Evolutionary conservation across 78 protist genomes (phyloP).

Genomic region (Cyanophora paradoxa): DNA sequence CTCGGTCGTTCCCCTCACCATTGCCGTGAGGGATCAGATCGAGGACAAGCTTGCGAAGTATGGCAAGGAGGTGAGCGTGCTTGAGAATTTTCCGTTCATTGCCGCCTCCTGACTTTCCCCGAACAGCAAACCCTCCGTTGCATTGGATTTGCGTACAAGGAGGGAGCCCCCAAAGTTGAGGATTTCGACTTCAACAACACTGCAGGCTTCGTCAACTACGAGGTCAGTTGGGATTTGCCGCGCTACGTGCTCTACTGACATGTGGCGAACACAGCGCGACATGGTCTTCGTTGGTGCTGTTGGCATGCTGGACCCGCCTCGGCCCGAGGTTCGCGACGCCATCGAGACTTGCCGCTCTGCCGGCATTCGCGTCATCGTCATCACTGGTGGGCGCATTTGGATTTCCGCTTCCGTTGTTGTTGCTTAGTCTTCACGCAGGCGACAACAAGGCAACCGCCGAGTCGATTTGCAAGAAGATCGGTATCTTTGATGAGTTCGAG

Average conservation of each 20-base stretch:
- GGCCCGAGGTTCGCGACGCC: constrained; percentile 51
- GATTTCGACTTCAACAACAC: neutral
- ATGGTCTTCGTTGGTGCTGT: constrained; percentile 61
- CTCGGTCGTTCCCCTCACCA: neutral
- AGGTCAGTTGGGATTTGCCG: neutral
- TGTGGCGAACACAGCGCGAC: too few relatives aligned
- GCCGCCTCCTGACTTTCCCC: too few relatives aligned
- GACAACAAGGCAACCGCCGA: constrained; percentile 75
- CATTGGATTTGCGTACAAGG: constrained; percentile 7
- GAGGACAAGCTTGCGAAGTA: neutral
- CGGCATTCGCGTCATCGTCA: constrained; percentile 68
- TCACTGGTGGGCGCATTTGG: too few relatives aligned
- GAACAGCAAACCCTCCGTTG: constrained; percentile 8
- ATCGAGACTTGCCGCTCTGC: constrained; percentile 47
- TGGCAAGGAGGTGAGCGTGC: too few relatives aligned
- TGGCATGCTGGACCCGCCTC: constrained; percentile 75
- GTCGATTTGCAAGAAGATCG: constrained; percentile 41
- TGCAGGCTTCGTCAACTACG: constrained; percentile 10
- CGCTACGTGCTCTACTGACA: too few relatives aligned
- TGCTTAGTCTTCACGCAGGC: too few relatives aligned
- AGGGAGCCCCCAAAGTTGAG: neutral
- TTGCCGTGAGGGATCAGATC: neutral
- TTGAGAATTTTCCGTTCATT: too few relatives aligned
- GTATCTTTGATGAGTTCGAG: constrained; percentile 31
- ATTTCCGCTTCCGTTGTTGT: too few relatives aligned